Evolutionary conservation across 2,329 filamentous ascomycete species (phyloP).

Genomic region (Chaetoscypha palmicola): DNA sequence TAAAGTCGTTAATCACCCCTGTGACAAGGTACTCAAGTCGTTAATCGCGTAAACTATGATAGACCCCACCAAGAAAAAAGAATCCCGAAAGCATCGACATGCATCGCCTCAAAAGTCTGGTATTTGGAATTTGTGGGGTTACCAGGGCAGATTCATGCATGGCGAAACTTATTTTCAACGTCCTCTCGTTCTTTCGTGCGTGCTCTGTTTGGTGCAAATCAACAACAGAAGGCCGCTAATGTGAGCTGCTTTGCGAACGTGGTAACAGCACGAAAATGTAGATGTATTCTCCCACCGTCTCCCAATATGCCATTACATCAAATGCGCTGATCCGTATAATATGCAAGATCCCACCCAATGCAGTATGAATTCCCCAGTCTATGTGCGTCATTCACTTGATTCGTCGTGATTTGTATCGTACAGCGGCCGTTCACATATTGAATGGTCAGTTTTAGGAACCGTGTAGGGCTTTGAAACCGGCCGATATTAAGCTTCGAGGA

Average conservation of each 20-base stretch:
- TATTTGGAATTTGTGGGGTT: too few relatives aligned
- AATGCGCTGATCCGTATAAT: neutral
- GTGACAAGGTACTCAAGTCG: too few relatives aligned
- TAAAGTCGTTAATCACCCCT: too few relatives aligned
- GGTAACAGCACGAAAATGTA: too few relatives aligned
- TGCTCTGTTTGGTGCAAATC: neutral
- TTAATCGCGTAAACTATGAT: too few relatives aligned
- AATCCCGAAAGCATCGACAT: neutral
- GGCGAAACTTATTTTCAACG: too few relatives aligned
- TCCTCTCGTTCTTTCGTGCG: too few relatives aligned
- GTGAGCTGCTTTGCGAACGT: too few relatives aligned
- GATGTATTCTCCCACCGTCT: too few relatives aligned
- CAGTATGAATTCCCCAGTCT: neutral
- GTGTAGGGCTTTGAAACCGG: slow-evolving; percentile 53
- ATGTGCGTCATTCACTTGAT: neutral
- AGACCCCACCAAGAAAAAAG: neutral
- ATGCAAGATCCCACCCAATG: neutral
- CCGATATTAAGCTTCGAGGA: slow-evolving; percentile 49
- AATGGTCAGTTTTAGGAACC: slow-evolving; percentile 8
- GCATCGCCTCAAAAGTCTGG: neutral
- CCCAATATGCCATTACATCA: too few relatives aligned
- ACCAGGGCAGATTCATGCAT: too few relatives aligned
- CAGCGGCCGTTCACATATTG: neutral
- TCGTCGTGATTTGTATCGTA: neutral
- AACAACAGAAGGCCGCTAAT: neutral